Evolutionary conservation across 805 yeast species (phyloP).

Genomic region (Scheffersomyces ergatensis): DNA sequence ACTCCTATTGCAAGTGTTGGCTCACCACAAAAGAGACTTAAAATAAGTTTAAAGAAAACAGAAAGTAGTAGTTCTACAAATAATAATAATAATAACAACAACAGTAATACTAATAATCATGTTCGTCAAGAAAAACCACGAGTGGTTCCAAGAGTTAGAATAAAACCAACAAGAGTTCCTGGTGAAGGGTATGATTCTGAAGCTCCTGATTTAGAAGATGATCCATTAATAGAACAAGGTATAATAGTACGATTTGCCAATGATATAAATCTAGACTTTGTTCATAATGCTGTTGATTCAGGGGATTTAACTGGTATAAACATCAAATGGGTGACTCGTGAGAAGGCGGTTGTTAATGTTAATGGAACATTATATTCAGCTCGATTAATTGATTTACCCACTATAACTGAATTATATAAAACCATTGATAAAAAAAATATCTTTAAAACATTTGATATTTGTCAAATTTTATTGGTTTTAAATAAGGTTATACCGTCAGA

Average conservation of each 20-base stretch:
- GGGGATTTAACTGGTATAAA: conserved; percentile 72
- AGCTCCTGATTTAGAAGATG: conserved; percentile 94
- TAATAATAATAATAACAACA: background rate
- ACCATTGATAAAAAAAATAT: conserved; percentile 87
- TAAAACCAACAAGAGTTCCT: conserved; percentile 66
- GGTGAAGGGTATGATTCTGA: conserved; percentile 98
- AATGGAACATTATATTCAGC: conserved; percentile 73
- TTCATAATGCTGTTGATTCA: conserved; percentile 71
- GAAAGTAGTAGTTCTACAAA: background rate
- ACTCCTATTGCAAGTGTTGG: too few species aligned
- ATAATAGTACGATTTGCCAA: conserved; percentile 72
- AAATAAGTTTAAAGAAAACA: conserved; percentile 11
- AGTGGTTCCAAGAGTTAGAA: conserved; percentile 44
- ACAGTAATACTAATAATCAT: background rate
- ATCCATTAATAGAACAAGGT: conserved; percentile 88
- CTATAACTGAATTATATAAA: conserved; percentile 82
- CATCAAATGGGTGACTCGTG: conserved; percentile 79
- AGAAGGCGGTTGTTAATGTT: conserved; percentile 75
- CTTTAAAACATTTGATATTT: conserved; percentile 80
- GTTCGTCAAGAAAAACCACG: conserved; percentile 6
- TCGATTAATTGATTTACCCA: conserved; percentile 84
- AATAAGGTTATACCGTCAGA: conserved; percentile 44
- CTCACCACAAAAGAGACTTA: conserved; percentile 16
- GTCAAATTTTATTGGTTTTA: conserved; percentile 80
- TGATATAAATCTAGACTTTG: conserved; percentile 66